phyloP scores from a whole-genome alignment of 495 filamentous ascomycete species.

The Podospora tetraspora region DNA sequence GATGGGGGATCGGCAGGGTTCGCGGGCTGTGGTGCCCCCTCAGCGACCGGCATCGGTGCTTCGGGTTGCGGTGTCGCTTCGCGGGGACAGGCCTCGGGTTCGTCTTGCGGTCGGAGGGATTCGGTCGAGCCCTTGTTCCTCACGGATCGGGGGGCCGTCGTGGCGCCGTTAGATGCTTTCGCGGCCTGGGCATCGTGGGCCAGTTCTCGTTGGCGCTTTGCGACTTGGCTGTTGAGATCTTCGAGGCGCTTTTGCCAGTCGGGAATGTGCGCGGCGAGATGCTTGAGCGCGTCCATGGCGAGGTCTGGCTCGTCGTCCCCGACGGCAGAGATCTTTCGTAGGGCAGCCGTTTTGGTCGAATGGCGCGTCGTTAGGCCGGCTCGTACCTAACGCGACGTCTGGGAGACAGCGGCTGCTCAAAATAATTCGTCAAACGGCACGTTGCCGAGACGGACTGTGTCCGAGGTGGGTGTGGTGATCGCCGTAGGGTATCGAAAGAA shows the following conservation, averaged over 20 bases:
- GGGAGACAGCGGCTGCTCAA: not conserved
- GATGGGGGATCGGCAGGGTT: constrained; percentile 29
- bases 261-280: constrained; percentile 59
- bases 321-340: constrained; percentile 9
- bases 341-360: constrained; percentile 23
- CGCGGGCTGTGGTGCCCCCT: constrained; percentile 15
- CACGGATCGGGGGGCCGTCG: constrained; percentile 36
- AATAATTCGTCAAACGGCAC: not conserved
- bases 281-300: constrained; percentile 58
- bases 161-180: constrained; percentile 19
- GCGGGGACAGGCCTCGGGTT: constrained; percentile 33
- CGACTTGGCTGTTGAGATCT: constrained; percentile 62
- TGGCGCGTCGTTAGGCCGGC: constrained; percentile 24
- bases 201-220: constrained; percentile 64
- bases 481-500: not conserved
- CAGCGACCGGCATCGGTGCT: constrained; percentile 11
- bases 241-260: constrained; percentile 64
- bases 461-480: not conserved
- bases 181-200: constrained; percentile 39
- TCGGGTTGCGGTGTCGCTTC: constrained; percentile 22
- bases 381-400: constrained; percentile 25
- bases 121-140: constrained; percentile 60
- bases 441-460: not conserved
- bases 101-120: constrained; percentile 52
- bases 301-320: constrained; percentile 32